Evolutionary conservation across 768 basidiomycete genomes (phyloP).

Genomic region (Psilocybe sp.): DNA sequence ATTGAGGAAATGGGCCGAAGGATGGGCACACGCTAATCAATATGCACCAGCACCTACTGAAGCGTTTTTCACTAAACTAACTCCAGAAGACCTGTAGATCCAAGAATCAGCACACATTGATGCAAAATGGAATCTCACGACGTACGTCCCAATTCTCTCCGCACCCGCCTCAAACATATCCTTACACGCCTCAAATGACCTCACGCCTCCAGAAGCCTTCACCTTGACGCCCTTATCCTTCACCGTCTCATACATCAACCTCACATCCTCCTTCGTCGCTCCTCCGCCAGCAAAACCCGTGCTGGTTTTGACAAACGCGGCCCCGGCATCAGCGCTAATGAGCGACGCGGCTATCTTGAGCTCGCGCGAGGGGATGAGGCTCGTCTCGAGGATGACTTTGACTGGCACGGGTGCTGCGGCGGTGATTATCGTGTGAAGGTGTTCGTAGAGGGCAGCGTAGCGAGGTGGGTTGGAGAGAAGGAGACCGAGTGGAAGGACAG

Average conservation of each 20-base stretch:
- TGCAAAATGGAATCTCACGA: background rate
- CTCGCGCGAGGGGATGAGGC: constrained; percentile 39
- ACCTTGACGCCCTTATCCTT: constrained; percentile 36
- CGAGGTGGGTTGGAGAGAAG: constrained; percentile 34
- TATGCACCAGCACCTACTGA: no score
- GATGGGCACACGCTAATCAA: no score
- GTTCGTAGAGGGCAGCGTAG: constrained; percentile 34
- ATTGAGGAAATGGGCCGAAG: no score
- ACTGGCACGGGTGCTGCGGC: constrained; percentile 32
- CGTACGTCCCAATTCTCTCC: constrained; percentile 53
- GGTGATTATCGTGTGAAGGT: constrained; percentile 37
- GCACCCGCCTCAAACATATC: constrained; percentile 49
- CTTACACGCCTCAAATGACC: constrained; percentile 41
- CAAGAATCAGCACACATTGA: no score
- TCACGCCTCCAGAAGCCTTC: constrained; percentile 52
- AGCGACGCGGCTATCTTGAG: constrained; percentile 43
- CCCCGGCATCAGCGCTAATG: constrained; percentile 48
- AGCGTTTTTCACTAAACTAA: no score
- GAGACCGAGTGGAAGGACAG: constrained; percentile 47
- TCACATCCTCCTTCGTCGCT: constrained; percentile 42
- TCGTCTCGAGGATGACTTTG: constrained; percentile 54
- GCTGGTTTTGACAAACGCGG: constrained; percentile 51
- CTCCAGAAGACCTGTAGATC: no score
- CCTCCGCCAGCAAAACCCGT: constrained; percentile 47
- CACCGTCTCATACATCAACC: constrained; percentile 40